These are phyloP conservation scores for Saccharomycopsis sp. DNA, from an alignment of 805 yeast genomes.

Conservation along the genomic window DNA sequence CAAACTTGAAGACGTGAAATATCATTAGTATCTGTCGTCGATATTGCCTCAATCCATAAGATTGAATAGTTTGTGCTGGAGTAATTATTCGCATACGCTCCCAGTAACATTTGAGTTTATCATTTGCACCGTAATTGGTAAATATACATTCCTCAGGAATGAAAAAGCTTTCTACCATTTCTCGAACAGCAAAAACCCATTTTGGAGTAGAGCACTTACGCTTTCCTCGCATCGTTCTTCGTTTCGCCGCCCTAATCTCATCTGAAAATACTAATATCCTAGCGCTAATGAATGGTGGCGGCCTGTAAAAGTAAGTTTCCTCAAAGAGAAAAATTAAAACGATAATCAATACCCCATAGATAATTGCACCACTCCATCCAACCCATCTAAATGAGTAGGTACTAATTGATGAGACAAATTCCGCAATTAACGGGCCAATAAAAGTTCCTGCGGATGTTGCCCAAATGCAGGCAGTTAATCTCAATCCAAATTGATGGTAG, in stretches of 20 bases:
- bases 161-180: too few species aligned
- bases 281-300: too few species aligned
- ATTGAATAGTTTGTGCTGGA: slow-evolving; percentile 51
- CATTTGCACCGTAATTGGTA: slow-evolving; percentile 35
- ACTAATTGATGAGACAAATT: slow-evolving; percentile 49
- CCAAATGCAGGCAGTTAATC: slow-evolving; percentile 65
- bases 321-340: slow-evolving; percentile 56
- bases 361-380: slow-evolving; percentile 59
- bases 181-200: too few species aligned
- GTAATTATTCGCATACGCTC: slow-evolving; percentile 44
- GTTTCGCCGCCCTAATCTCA: neutral
- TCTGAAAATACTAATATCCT: slow-evolving; percentile 26
- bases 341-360: slow-evolving; percentile 50
- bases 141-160: slow-evolving; percentile 23
- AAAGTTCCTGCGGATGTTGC: slow-evolving; percentile 74
- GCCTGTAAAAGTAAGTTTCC: slow-evolving; percentile 64
- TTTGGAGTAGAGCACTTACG: too few species aligned
- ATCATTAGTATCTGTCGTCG: slow-evolving; percentile 41
- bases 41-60: slow-evolving; percentile 63
- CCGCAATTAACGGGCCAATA: slow-evolving; percentile 73
- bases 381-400: slow-evolving; percentile 68
- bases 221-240: too few species aligned
- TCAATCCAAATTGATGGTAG: slow-evolving; percentile 70
- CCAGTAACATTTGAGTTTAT: slow-evolving; percentile 37
- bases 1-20: slow-evolving; percentile 52